Conservation (phyloP, 441 rosid genomes). For the Eugenia klotzschiana region DNA sequence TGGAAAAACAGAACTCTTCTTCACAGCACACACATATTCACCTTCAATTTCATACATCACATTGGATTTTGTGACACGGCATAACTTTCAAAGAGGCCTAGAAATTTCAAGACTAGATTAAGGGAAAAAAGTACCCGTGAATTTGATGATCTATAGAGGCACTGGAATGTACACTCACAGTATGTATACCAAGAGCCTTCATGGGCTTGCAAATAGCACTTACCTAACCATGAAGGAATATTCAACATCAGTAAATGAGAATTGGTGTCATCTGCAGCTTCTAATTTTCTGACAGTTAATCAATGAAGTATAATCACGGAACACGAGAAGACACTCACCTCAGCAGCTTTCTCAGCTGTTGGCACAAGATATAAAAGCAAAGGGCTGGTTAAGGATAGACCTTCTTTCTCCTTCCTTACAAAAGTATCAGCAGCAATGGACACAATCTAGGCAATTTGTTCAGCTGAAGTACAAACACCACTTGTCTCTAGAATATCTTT, state of each 20-base stretch:
- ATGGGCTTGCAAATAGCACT: slow-evolving; percentile 66
- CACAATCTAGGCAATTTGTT: slow-evolving; percentile 78
- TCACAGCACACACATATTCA: neutral
- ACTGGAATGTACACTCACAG: slow-evolving; percentile 75
- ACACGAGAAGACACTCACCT: slow-evolving; percentile 27
- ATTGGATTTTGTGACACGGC: neutral
- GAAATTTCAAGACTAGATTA: neutral
- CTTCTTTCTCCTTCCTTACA: slow-evolving; percentile 56
- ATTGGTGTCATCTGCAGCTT: neutral
- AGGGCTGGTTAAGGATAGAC: slow-evolving; percentile 31
- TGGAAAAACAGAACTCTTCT: neutral
- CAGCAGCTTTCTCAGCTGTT: slow-evolving; percentile 59
- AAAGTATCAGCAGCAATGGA: slow-evolving; percentile 65
- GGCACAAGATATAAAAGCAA: slow-evolving; percentile 72
- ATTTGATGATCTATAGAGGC: slow-evolving; percentile 71
- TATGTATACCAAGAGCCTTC: slow-evolving; percentile 69
- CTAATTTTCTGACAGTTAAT: neutral
- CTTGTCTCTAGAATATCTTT: slow-evolving; percentile 50
- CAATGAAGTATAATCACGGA: neutral
- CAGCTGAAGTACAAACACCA: slow-evolving; percentile 37
- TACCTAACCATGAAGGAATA: slow-evolving; percentile 31
- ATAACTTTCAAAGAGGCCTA: neutral
- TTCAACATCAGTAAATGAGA: neutral
- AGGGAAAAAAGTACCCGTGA: slow-evolving; percentile 36
- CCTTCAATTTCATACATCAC: neutral